These are phyloP conservation scores for Vaccinium darrowii DNA, from an alignment of 148 eudicot genomes.

Conservation along the genomic window DNA sequence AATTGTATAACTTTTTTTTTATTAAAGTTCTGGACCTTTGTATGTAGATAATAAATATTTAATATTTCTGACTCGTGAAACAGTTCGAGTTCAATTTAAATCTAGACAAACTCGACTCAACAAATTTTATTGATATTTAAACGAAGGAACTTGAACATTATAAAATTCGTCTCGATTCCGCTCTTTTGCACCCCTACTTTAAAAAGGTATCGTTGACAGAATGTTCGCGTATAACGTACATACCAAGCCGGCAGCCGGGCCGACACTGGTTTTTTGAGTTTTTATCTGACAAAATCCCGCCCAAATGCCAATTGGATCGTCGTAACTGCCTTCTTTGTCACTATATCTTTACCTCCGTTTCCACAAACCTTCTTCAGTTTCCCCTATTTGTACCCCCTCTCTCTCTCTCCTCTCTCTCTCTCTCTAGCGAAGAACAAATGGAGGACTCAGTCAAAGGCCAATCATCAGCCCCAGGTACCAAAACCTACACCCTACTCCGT, in stretches of 20 bases:
- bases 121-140: no score
- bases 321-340: neutral
- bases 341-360: neutral
- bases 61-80: no score
- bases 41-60: no score
- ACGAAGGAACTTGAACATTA: no score
- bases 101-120: no score
- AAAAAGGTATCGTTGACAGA: neutral
- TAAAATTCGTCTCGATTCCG: no score
- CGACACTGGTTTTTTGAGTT: neutral
- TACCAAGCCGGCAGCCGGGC: neutral
- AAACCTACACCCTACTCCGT: neutral
- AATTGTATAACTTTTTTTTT: no score
- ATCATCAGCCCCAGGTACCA: constrained; percentile 26
- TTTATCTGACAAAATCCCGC: constrained; percentile 15
- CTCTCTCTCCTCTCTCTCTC: neutral
- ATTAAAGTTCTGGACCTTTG: no score
- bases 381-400: neutral
- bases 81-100: no score
- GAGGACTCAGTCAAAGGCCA: constrained; percentile 46
- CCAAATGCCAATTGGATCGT: constrained; percentile 15
- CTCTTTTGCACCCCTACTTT: no score
- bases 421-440: constrained; percentile 24
- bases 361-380: neutral
- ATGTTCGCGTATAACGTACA: neutral